Conservation (phyloP, 768 basidiomycete genomes). For the Sporobolomyces phaffii region DNA sequence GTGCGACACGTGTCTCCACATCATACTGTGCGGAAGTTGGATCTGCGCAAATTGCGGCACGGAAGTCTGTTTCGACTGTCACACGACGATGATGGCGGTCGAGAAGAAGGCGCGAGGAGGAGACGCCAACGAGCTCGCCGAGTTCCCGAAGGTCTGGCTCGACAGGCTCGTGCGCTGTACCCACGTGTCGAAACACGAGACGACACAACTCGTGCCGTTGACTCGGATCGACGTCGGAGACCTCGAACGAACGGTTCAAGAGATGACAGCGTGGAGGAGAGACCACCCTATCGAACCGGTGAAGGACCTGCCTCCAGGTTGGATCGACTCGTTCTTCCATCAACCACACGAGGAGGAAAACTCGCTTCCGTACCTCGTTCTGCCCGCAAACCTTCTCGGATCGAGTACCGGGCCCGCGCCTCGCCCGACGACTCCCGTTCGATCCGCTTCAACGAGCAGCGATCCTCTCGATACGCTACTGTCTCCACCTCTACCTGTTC, state of each 20-base stretch:
- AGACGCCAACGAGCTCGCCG: conserved; percentile 50
- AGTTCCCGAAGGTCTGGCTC: conserved; percentile 39
- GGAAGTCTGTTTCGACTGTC: conserved; percentile 82
- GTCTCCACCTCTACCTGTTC: conserved; percentile 44
- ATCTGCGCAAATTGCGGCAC: conserved; percentile 58
- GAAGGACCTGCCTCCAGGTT: neutral
- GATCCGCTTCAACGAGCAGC: neutral
- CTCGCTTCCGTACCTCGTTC: conserved; percentile 17
- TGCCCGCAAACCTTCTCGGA: conserved; percentile 25
- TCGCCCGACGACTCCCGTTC: no score
- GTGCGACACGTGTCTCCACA: conserved; percentile 26
- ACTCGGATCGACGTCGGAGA: conserved; percentile 66
- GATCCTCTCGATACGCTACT: neutral
- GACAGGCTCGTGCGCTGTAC: conserved; percentile 19
- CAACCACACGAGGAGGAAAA: conserved; percentile 10
- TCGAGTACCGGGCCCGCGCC: conserved; percentile 52
- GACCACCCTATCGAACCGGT: conserved; percentile 35
- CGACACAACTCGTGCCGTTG: conserved; percentile 59
- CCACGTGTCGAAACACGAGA: neutral
- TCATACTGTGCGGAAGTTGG: conserved; percentile 12
- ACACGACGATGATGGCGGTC: conserved; percentile 58
- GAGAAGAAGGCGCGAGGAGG: conserved; percentile 56
- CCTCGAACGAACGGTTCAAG: conserved; percentile 59
- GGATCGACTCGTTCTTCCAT: neutral
- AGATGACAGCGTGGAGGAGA: conserved; percentile 60